Evolutionary conservation across 1,284 basidiomycete genomes (phyloP).

Genomic region (Naganishia sp.): DNA sequence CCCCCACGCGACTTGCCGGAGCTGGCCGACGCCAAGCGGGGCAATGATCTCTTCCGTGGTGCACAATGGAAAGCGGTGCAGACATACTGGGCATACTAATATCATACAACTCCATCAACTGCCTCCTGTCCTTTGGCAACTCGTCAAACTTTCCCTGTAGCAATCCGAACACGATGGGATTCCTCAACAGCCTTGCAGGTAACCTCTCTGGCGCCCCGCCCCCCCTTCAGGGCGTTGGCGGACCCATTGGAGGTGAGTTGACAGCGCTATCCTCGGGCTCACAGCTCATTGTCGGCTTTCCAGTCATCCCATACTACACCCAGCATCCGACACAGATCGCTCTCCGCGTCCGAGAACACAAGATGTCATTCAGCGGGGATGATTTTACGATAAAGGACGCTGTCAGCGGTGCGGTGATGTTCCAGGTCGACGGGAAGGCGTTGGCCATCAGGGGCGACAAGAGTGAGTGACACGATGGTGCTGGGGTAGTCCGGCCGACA

Average conservation of each 20-base stretch:
- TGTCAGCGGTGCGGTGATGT: constrained; percentile 25
- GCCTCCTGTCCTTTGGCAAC: no score
- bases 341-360: constrained; percentile 21
- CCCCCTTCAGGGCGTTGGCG: background rate
- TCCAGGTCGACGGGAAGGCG: constrained; percentile 18
- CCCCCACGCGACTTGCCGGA: no score
- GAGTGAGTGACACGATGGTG: constrained; percentile 3
- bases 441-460: constrained; percentile 15
- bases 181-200: constrained; percentile 11
- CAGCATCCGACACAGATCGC: constrained; percentile 25
- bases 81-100: no score
- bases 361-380: constrained; percentile 32
- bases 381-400: constrained; percentile 31
- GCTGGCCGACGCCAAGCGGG: no score
- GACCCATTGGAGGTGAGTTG: constrained; percentile 8
- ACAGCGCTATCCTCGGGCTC: background rate
- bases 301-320: constrained; percentile 25
- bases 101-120: no score
- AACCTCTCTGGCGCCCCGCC: background rate
- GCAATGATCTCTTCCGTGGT: no score
- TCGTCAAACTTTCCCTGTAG: no score
- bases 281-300: background rate
- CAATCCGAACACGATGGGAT: constrained; percentile 14
- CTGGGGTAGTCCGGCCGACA: background rate
- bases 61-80: no score